A percentile compares a stretch with the other conserved stretches of the same genome.
Conservation (phyloP, 148 eudicot genomes). For the Vaccinium darrowii region DNA sequence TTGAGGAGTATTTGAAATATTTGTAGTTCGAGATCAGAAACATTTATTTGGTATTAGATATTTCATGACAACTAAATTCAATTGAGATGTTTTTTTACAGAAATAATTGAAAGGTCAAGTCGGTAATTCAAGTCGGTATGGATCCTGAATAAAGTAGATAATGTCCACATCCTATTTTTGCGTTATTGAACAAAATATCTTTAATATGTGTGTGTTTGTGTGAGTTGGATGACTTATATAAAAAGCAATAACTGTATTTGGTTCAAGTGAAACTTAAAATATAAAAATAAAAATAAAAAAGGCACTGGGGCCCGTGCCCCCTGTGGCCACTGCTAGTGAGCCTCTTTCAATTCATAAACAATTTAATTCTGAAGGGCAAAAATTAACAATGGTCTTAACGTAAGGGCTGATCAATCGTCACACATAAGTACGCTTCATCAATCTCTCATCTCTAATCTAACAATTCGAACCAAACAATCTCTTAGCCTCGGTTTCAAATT, state of each 20-base stretch:
- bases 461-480: no score
- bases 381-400: no score
- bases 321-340: background rate
- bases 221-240: background rate
- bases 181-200: background rate
- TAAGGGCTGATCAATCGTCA: no score
- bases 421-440: no score
- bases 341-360: no score
- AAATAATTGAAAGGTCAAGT: background rate
- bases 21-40: no score
- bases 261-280: background rate
- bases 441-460: no score
- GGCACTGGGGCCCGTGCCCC: background rate
- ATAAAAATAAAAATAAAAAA: no score
- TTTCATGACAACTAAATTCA: background rate
- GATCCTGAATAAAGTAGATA: background rate
- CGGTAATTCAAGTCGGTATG: no score
- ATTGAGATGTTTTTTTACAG: background rate
- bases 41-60: background rate
- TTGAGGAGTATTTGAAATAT: background rate
- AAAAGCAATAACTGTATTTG: background rate
- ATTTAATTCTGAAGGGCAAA: no score
- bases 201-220: background rate
- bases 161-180: background rate
- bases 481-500: no score